Evolutionary conservation across 2,329 filamentous ascomycete genomes (phyloP), one percentile per base, ranked within the genome.

Genomic region (Cladosporium sp.): DNA sequence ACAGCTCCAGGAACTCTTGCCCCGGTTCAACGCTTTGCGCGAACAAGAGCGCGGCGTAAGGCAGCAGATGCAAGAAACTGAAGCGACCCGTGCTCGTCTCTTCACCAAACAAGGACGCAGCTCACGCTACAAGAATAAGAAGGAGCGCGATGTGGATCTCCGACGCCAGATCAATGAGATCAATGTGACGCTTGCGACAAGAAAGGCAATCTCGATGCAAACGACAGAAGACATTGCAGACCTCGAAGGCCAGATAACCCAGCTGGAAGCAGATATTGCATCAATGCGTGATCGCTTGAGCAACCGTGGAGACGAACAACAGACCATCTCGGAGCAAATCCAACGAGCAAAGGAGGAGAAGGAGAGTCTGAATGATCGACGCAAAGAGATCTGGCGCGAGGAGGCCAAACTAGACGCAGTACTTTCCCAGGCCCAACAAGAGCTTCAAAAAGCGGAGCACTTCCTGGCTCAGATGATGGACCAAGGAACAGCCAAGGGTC

Each of bases 51-150:
- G 78, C 13, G 78, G 80, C 13, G 74, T 88, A 22, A 85, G 84
- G 61, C 76, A 84, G 49, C 82, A 86, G 52, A 76, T 97, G 9
- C 85, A 90, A 40, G 77, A 86, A 43, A 86, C 86, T 0, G 86
- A 94, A 61, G 84, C 84, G 7, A 78, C 80, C 4, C 79, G 88
- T 36, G 83, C 86, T 56, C 84, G 91, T 32, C 78, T 98, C 7
- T 88, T 95, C 63, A 88, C 87, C 43, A 98, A 98, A 68, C 92
- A 98, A 69, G 89, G 86, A 38, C 85, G 92, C 39, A 90, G 86
- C 57, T 85, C 86, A 15, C 86, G 89, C 55, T 98, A 95, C 69
- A 86, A 79, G 63, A 94, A 83, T 67, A 95, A 95, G 72, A 79
- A 81, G 7, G 89, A 97, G 65, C 84, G 94, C 38, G 92, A 98